phyloP scores from a whole-genome alignment of 2,329 filamentous ascomycete species.

The Exophiala sp. region DNA sequence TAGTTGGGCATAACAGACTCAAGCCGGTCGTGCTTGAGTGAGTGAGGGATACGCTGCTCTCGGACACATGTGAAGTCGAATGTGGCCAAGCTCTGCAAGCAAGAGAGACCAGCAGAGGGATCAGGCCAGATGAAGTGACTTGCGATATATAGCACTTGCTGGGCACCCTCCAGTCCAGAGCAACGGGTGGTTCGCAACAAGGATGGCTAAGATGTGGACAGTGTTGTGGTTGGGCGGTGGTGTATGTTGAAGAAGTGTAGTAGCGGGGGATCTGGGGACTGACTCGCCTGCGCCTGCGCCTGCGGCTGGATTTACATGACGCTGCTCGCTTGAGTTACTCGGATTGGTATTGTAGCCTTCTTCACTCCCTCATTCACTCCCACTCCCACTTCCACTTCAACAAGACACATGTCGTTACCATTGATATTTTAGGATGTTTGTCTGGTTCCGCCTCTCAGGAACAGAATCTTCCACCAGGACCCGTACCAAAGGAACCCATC shows the following conservation, averaged over 20 bases:
- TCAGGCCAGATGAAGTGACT: not conserved
- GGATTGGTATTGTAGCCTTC: not conserved
- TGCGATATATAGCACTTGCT: not conserved
- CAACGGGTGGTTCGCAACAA: not conserved
- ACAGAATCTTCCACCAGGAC: no score
- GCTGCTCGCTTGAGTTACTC: not conserved
- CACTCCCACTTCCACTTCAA: no score
- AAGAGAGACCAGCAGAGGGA: not conserved
- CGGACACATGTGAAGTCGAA: not conserved
- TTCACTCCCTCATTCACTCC: no score
- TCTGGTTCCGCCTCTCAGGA: no score
- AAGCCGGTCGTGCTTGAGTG: not conserved
- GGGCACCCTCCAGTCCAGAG: no score
- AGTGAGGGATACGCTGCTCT: not conserved
- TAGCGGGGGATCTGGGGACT: not conserved
- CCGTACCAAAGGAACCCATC: no score
- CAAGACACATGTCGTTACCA: no score
- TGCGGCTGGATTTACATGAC: not conserved
- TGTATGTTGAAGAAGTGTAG: not conserved
- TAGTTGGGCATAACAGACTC: conserved; percentile 16
- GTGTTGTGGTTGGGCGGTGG: not conserved
- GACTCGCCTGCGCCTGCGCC: no score
- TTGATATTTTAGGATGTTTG: no score
- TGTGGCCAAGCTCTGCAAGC: not conserved
- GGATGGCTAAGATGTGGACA: not conserved